Percentiles rank a stretch among this genome's conserved stretches.
Evolutionary conservation across 139 green algal species (phyloP).

Genomic region (Chlorokybus atmophyticus): DNA sequence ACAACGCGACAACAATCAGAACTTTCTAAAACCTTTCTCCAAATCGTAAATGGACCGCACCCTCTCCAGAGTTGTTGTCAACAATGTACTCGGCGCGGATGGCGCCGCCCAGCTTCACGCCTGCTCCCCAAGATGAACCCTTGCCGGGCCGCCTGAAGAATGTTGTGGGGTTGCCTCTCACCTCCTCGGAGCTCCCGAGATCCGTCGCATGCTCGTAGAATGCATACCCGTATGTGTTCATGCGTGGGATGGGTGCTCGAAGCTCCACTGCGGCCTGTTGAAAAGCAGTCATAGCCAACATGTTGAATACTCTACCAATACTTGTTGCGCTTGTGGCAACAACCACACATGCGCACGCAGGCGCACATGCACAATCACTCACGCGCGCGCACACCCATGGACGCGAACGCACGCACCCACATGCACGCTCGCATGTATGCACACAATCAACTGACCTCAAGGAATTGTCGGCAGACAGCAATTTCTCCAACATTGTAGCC

Average conservation of each 20-base stretch:
- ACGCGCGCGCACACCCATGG: no score
- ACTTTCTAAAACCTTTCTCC: conserved; percentile 86
- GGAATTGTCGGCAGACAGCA: conserved; percentile 54
- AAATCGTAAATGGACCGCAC: conserved; percentile 61
- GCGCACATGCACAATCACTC: no score
- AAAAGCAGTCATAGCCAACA: no score
- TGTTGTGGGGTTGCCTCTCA: conserved; percentile 75
- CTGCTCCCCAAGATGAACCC: conserved; percentile 59
- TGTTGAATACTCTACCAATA: no score
- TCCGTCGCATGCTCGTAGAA: conserved; percentile 81
- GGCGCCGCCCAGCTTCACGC: conserved; percentile 66
- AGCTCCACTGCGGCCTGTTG: conserved; percentile 65
- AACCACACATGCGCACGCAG: no score
- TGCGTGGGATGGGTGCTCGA: conserved; percentile 46
- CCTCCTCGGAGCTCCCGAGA: conserved; percentile 51
- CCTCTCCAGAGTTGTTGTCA: conserved; percentile 70
- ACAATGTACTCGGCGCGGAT: conserved; percentile 63
- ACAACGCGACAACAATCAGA: no score
- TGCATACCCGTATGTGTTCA: conserved; percentile 57
- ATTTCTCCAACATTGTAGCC: conserved; percentile 90
- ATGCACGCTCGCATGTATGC: no score
- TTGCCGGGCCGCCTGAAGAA: conserved; percentile 76
- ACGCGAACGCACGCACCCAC: no score
- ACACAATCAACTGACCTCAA: conserved; percentile 48
- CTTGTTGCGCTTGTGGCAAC: no score